phyloP scores from a whole-genome alignment of 805 yeast genomes.

The Schizosaccharomyces pombe region DNA sequence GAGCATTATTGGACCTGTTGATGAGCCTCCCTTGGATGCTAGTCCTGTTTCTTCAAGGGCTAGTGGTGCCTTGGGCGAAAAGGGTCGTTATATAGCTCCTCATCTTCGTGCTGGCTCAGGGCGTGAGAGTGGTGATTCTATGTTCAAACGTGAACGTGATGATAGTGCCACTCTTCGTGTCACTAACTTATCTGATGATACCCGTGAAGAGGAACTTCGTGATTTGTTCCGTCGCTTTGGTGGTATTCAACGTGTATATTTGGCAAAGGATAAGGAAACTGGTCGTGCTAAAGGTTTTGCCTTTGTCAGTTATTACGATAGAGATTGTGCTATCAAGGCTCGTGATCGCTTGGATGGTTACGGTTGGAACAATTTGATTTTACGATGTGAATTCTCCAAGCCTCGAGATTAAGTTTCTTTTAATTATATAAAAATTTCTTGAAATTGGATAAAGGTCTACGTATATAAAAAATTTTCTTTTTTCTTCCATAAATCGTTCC shows the following conservation, averaged over 20 bases:
- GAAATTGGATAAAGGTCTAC: no score
- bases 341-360: conserved; percentile 58
- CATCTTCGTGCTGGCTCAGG: conserved; percentile 22
- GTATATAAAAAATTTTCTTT: no score
- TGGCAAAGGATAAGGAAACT: conserved; percentile 79
- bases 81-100: conserved; percentile 35
- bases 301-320: conserved; percentile 57
- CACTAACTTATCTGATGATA: conserved; percentile 69
- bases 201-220: conserved; percentile 60
- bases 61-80: conserved; percentile 13
- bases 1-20: conserved; percentile 47
- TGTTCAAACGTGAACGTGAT: conserved; percentile 34
- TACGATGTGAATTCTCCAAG: conserved; percentile 26
- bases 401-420: conserved; percentile 1
- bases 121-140: conserved; percentile 15
- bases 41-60: conserved; percentile 10
- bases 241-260: conserved; percentile 49
- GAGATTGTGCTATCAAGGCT: conserved; percentile 51
- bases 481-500: no score
- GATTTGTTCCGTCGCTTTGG: conserved; percentile 47
- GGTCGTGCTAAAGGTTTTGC: conserved; percentile 91
- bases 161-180: conserved; percentile 74
- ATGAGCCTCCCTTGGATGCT: conserved; percentile 20
- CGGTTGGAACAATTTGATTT: conserved; percentile 77
- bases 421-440: no score